Evolutionary conservation across 208 protist genomes (phyloP), one percentile per base, ranked within the genome.

Genomic region (Wallacemonas sp.): DNA sequence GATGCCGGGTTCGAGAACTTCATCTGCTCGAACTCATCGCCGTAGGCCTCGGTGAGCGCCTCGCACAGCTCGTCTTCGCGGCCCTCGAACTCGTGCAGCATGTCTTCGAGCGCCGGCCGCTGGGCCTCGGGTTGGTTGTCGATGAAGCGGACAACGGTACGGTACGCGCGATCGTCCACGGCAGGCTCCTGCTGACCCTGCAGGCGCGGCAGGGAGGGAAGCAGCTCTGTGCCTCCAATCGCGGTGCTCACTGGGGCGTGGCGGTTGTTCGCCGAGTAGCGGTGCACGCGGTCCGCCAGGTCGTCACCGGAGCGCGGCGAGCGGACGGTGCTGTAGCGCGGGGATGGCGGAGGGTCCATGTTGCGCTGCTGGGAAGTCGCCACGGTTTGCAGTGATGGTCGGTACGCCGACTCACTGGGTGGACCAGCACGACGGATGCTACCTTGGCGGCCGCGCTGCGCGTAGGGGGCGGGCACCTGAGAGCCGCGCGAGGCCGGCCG

Each of bases 221-320:
- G 48, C 65, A 94, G 68, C 71, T 94, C 88, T 1, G 82, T 86
- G 13, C 88, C 88, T 19, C 79, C 85, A n/a, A 94, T 38, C 30
- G 60, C 38, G 37, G 29, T 8, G 24, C 39, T 37, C 26, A 24
- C 36, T 3, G n/a, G 22, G n/a, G 41, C 69, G 15, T 27, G 69
- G 21, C 30, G 46, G 5, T 64, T 64, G 38, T 50, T 61, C 13
- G 46, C 32, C 6, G 69, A 64, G 62, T 68, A 64, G 53, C 62
- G 62, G 34, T 50, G 59, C 32, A 67, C 62, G 15, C 53, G 45
- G 54, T 64, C 34, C 13, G 34, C 26, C 37, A 75, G 36, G 37
- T 72, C 67, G 21, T 68, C 68, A 33, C 29, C 38, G 36, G 21
- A 55, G 55, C 61, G 66, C 13, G 70, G 59, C 3, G 62, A 57